A percentile compares a stretch with the other conserved stretches of the same genome.
These are phyloP conservation scores for Phoma sp. DNA, from an alignment of 2,329 filamentous ascomycete species.

Conservation along the genomic window DNA sequence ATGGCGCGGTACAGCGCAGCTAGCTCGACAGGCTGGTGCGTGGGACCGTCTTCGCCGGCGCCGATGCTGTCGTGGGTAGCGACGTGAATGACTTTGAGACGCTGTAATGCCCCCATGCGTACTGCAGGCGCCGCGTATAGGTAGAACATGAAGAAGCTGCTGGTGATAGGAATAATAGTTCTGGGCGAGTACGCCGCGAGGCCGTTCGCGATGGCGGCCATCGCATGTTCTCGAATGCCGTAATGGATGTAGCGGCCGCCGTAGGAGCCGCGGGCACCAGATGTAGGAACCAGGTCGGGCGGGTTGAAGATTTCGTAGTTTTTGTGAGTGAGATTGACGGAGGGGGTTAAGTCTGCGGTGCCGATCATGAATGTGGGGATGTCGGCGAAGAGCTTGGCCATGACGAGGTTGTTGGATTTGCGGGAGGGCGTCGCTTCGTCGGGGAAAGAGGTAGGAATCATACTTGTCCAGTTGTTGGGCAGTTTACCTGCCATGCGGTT, in stretches of 20 bases:
- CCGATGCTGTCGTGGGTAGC: conserved; percentile 66
- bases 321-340: conserved; percentile 56
- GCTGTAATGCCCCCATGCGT: conserved; percentile 65
- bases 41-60: conserved; percentile 64
- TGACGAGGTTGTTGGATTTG: conserved; percentile 58
- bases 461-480: conserved; percentile 54
- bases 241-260: conserved; percentile 58
- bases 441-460: conserved; percentile 58
- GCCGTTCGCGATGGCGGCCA: conserved; percentile 56
- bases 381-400: conserved; percentile 70
- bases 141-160: conserved; percentile 69
- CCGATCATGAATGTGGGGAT: conserved; percentile 91
- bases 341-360: conserved; percentile 61
- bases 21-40: conserved; percentile 66
- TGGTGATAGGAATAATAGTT: conserved; percentile 64
- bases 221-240: conserved; percentile 47
- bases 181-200: conserved; percentile 55
- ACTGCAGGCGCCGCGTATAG: conserved; percentile 63
- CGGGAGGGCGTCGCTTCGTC: conserved; percentile 56
- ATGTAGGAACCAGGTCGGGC: conserved; percentile 40
- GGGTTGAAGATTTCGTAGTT: conserved; percentile 57
- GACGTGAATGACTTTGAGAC: conserved; percentile 63
- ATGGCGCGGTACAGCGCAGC: conserved; percentile 65
- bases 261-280: conserved; percentile 61
- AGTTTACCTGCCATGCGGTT: conserved; percentile 57